Conservation (phyloP, 2,329 filamentous ascomycete species). For the Dactylellina haptotyla region DNA sequence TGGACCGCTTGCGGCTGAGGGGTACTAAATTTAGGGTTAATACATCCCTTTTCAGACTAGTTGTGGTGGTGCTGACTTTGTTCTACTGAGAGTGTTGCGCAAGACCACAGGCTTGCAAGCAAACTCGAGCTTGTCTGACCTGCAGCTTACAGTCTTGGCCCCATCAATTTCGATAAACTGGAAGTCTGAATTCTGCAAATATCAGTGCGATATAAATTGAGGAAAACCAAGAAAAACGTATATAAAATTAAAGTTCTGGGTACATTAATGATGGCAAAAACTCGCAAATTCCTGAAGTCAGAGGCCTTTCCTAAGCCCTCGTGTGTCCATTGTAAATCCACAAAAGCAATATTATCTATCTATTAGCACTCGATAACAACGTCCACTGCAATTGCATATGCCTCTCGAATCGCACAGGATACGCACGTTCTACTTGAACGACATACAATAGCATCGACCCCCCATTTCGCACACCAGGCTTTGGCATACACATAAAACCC, state of each 20-base stretch:
- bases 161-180: no score
- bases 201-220: neutral
- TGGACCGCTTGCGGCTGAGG: conserved; percentile 47
- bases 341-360: neutral
- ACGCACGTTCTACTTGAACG: conserved; percentile 75
- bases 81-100: no score
- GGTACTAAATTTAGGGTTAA: conserved; percentile 50
- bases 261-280: neutral
- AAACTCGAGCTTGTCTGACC: neutral
- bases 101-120: no score
- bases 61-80: conserved; percentile 26
- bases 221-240: neutral
- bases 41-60: conserved; percentile 26
- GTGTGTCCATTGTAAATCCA: neutral
- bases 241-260: neutral
- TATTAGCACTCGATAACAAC: conserved; percentile 37
- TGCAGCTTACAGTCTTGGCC: no score
- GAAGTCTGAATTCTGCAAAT: no score
- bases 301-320: neutral
- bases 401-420: conserved; percentile 78
- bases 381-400: conserved; percentile 73
- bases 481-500: conserved; percentile 76
- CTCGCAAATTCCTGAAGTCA: neutral
- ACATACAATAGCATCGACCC: conserved; percentile 78
- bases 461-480: conserved; percentile 77